phyloP scores from a whole-genome alignment of 768 basidiomycete species.

The Pleurotus ostreatus region DNA sequence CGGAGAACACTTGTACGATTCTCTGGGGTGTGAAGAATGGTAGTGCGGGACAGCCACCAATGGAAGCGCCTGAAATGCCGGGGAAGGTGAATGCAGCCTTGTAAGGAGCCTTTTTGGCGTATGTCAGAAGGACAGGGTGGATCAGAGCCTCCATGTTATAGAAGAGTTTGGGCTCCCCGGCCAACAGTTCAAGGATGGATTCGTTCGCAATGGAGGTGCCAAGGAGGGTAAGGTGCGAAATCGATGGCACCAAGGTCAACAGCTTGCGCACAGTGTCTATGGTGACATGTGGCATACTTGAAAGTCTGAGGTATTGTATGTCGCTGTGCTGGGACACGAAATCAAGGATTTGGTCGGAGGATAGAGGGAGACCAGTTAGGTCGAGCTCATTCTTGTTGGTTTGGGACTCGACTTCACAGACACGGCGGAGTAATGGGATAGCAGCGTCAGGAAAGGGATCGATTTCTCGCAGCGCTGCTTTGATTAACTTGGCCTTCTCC shows the following conservation, averaged over 20 bases:
- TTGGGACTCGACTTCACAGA: constrained; percentile 11
- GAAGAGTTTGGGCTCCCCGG: constrained; percentile 21
- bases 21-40: constrained; percentile 1
- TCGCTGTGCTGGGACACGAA: constrained; percentile 7
- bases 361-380: constrained; percentile 20
- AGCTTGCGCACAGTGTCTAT: constrained; percentile 18
- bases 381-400: constrained; percentile 15
- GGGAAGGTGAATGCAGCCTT: constrained; percentile 1
- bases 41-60: background rate
- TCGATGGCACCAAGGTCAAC: constrained; percentile 14
- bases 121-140: constrained; percentile 21
- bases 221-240: constrained; percentile 22
- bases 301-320: constrained; percentile 21
- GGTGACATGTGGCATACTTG: constrained; percentile 21
- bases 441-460: constrained; percentile 22
- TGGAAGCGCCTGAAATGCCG: background rate
- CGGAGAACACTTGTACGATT: background rate
- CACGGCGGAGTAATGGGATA: constrained; percentile 18
- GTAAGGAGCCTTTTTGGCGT: background rate
- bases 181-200: constrained; percentile 20
- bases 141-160: constrained; percentile 21
- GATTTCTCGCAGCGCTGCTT: constrained; percentile 14
- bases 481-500: constrained; percentile 20
- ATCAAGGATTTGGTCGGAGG: constrained; percentile 19
- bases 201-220: constrained; percentile 18